These are phyloP conservation scores for Passiflora organensis DNA, from an alignment of 345 rosid species.

Conservation along the genomic window DNA sequence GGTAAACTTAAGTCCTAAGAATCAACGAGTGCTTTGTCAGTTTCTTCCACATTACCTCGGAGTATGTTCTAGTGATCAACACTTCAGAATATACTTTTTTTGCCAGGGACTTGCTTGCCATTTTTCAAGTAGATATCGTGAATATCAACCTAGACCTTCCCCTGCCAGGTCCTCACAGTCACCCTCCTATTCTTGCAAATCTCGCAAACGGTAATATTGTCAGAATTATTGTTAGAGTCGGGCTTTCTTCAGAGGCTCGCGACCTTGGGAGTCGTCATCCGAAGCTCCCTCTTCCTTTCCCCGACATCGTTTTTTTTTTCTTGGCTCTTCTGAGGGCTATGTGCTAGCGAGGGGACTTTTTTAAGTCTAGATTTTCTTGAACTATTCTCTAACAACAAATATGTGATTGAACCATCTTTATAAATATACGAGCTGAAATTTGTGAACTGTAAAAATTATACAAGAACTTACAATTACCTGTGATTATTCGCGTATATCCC, in stretches of 20 bases:
- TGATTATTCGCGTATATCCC: no score
- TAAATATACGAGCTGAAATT: no score
- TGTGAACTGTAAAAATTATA: no score
- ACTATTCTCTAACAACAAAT: no score
- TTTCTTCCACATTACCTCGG: slow-evolving; percentile 47
- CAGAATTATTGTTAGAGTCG: slow-evolving; percentile 51
- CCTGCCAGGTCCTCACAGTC: slow-evolving; percentile 78
- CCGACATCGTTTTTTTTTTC: slow-evolving; percentile 44
- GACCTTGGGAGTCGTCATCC: slow-evolving; percentile 50
- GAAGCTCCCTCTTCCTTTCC: slow-evolving; percentile 48
- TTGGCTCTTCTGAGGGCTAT: no score
- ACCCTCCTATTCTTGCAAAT: slow-evolving; percentile 83
- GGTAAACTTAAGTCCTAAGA: slow-evolving; percentile 18
- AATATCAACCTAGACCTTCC: slow-evolving; percentile 70
- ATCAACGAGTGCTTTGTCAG: slow-evolving; percentile 55
- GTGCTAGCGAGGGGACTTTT: no score
- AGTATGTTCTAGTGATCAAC: slow-evolving; percentile 83
- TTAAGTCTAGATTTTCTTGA: no score
- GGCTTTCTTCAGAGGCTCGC: slow-evolving; percentile 63
- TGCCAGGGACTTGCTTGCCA: slow-evolving; percentile 76
- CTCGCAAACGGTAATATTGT: slow-evolving; percentile 76
- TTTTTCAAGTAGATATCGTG: slow-evolving; percentile 87
- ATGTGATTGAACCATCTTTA: no score
- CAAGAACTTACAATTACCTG: no score
- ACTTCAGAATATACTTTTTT: slow-evolving; percentile 75